Evolutionary conservation across 2,329 filamentous ascomycete genomes (phyloP).

Genomic region (Penicillium crustosum): DNA sequence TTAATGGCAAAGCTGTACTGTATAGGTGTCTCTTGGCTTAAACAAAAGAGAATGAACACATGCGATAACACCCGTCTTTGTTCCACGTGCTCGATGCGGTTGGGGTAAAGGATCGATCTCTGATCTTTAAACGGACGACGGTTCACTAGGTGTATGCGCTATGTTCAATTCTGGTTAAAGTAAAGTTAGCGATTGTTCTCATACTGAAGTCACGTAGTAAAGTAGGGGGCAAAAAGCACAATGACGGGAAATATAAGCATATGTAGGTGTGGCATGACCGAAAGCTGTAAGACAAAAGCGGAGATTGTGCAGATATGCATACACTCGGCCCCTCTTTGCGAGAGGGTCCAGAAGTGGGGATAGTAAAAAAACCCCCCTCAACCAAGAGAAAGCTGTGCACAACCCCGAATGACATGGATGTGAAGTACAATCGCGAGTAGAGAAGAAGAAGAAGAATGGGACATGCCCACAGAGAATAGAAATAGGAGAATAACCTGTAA

Average conservation of each 20-base stretch:
- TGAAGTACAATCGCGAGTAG: not conserved
- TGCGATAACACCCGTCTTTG: conserved; percentile 22
- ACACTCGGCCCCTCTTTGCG: conserved; percentile 4
- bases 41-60: not conserved
- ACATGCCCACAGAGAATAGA: not conserved
- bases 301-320: conserved; percentile 5
- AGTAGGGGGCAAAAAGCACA: not conserved
- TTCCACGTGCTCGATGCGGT: conserved; percentile 11
- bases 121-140: conserved; percentile 10
- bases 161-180: conserved; percentile 15
- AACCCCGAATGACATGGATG: not conserved
- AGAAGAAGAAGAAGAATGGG: not conserved
- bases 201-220: not conserved
- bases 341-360: not conserved
- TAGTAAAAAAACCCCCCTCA: not conserved
- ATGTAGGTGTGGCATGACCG: conserved; percentile 1
- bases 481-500: not conserved
- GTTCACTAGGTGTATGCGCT: conserved; percentile 10
- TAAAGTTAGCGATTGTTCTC: not conserved
- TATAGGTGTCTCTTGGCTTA: not conserved
- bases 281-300: conserved; percentile 1
- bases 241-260: not conserved
- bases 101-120: conserved; percentile 5
- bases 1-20: conserved; percentile 4
- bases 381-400: not conserved